Conservation (phyloP, 2,329 filamentous ascomycete species). For the Fusarium pseudocircinatum region DNA sequence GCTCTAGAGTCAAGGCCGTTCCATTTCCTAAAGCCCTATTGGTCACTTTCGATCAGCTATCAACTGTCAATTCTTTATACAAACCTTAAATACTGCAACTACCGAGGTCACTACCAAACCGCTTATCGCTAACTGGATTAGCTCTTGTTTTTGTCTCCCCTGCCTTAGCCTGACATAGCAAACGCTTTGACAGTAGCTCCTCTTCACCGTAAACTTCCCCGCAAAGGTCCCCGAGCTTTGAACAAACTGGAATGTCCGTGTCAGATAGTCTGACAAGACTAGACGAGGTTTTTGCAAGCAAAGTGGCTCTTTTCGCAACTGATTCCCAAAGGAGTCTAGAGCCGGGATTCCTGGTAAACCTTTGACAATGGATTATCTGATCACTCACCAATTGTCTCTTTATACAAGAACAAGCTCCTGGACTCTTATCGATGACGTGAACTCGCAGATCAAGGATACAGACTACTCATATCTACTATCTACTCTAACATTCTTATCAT, state of each 20-base stretch:
- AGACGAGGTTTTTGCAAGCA: not conserved
- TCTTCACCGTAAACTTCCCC: not conserved
- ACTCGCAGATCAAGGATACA: fast-evolving
- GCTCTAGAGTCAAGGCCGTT: fast-evolving
- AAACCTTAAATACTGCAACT: not conserved
- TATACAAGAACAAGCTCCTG: not conserved
- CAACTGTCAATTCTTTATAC: not conserved
- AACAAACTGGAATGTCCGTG: not conserved
- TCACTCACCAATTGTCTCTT: not conserved
- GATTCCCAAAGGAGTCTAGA: not conserved
- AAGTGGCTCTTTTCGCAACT: not conserved
- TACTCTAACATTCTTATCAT: not conserved
- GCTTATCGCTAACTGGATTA: not conserved
- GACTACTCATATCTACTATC: not conserved
- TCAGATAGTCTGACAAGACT: not conserved
- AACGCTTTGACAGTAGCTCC: not conserved
- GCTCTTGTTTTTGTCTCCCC: not conserved
- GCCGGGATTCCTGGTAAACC: not conserved
- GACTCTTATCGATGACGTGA: not conserved
- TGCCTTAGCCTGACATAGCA: not conserved
- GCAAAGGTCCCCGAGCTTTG: fast-evolving
- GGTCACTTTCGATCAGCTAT: not conserved
- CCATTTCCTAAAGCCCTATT: not conserved
- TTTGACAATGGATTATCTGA: fast-evolving
- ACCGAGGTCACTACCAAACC: not conserved